These are phyloP conservation scores for Fusarium armeniacum DNA, from an alignment of 2,329 filamentous ascomycete species.

Conservation along the genomic window DNA sequence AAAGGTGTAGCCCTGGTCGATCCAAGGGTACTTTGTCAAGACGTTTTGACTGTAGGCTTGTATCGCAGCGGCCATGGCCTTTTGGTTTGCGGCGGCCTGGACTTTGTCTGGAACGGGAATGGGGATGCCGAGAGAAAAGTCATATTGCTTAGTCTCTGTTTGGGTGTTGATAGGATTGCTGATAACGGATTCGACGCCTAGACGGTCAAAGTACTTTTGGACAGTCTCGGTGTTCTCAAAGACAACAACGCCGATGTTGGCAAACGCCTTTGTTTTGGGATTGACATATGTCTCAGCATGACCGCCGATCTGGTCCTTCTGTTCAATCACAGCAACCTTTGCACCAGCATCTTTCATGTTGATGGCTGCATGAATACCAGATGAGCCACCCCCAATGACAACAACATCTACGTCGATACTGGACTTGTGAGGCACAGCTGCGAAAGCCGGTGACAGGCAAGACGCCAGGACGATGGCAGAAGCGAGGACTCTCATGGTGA, in stretches of 20 bases:
- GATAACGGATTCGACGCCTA: slow-evolving; percentile 9
- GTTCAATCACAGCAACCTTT: slow-evolving; percentile 34
- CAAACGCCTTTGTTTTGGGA: slow-evolving; percentile 8
- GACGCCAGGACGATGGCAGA: slow-evolving; percentile 4
- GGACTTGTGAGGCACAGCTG: not conserved
- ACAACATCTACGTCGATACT: slow-evolving; percentile 25
- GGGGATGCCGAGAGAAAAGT: slow-evolving; percentile 38
- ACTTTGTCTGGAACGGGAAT: slow-evolving; percentile 19
- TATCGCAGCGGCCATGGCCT: slow-evolving; percentile 18
- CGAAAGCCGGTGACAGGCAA: not conserved
- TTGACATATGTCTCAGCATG: slow-evolving; percentile 44
- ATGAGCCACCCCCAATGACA: slow-evolving; percentile 33
- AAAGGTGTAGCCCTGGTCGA: slow-evolving; percentile 38
- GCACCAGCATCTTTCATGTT: slow-evolving; percentile 29
- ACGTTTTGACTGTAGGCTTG: slow-evolving; percentile 26
- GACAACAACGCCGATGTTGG: slow-evolving; percentile 34
- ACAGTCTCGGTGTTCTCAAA: slow-evolving; percentile 36
- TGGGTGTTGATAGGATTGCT: not conserved
- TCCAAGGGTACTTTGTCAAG: slow-evolving; percentile 39
- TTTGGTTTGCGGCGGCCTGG: not conserved
- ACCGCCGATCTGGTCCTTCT: slow-evolving; percentile 38
- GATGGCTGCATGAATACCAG: slow-evolving; percentile 32
- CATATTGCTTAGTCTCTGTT: slow-evolving; percentile 12
- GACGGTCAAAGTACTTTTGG: slow-evolving; percentile 32
- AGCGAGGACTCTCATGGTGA: slow-evolving; percentile 11